Base-by-base conservation (phyloP, 2,329 filamentous ascomycete genomes). In the Rugonectria rugulosa region DNA sequence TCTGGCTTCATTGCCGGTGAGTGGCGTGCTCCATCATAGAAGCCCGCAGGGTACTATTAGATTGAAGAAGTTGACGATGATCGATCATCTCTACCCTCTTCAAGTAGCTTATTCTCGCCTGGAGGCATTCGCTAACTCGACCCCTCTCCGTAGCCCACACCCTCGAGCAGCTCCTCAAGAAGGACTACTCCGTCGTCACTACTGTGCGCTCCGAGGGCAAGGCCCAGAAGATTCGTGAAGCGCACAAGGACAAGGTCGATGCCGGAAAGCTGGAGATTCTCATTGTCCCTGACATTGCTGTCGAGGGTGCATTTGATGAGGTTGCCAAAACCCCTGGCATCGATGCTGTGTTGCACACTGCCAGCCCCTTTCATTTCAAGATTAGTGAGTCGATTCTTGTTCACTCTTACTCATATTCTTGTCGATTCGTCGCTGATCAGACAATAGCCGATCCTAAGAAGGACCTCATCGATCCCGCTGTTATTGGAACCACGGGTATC, bases 211-310 rank as follows among this genome's bases (percentile, higher is more conserved):
- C 76, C 40, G 76, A 84, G 59, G 75, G 77, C 41, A 85, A 86
- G 67, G 82, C 82, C 15, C 62, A 75, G 38, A 77, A 76, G 62
- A 81, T 86, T 58, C 77, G 78, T 41, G 72, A 75, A 46, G 78
- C 81, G 9, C 77, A 84, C 41, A 56, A 54, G 6, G 55, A 57
- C 67, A 74, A 79, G 2, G 69, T 72, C 17, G 68, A 77, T 56
- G 67, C 66, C 54, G 75, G 77, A 12, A 74, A 76, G 26, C 79
- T 87, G 15, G 66, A 73, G 26, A 75, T 82, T 11, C 76, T 71
- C 51, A 86, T 95, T 63, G 91, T 96, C 20, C 85, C 88, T 15
- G 91, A 96, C 69, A 90, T 96, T 63, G 89, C 90, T 4, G 73
- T 86, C 67, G 81, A 86, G 37, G 81, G 82, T 51, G 91, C 92